phyloP scores from a whole-genome alignment of 1,284 basidiomycete genomes.

The Pterula multifida region DNA sequence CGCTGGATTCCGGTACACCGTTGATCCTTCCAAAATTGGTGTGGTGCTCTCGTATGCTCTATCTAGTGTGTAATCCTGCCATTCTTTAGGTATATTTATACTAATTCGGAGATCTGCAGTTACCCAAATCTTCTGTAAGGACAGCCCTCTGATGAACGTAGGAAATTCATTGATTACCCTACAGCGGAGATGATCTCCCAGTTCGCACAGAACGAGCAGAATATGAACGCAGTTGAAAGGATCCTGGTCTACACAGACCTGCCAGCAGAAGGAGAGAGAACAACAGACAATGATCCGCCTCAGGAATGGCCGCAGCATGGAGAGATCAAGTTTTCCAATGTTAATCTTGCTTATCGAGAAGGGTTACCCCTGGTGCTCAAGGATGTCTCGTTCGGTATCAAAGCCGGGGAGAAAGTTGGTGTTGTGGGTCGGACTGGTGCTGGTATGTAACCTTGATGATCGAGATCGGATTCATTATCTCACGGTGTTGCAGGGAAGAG shows the following conservation, averaged over 20 bases:
- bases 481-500: conserved; percentile 44
- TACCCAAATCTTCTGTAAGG: conserved; percentile 43
- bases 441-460: conserved; percentile 20
- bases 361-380: conserved; percentile 67
- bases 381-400: conserved; percentile 48
- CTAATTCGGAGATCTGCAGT: conserved; percentile 21
- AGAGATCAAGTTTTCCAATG: conserved; percentile 46
- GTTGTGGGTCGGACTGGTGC: conserved; percentile 69
- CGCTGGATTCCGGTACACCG: conserved; percentile 37
- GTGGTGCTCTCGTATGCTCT: conserved; percentile 56
- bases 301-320: conserved; percentile 59
- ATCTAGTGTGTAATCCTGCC: conserved; percentile 30
- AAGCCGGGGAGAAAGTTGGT: conserved; percentile 66
- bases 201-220: conserved; percentile 52
- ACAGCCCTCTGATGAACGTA: conserved; percentile 1
- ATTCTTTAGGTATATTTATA: not conserved
- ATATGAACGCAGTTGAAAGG: conserved; percentile 66
- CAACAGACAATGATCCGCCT: conserved; percentile 37
- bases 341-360: conserved; percentile 55
- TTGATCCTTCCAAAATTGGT: conserved; percentile 40
- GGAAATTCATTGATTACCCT: conserved; percentile 6
- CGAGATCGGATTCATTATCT: not conserved
- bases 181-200: conserved; percentile 43
- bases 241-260: conserved; percentile 47
- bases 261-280: conserved; percentile 31